These are phyloP conservation scores for Fusarium haematococcum DNA, from an alignment of 2,329 filamentous ascomycete genomes.

Conservation along the genomic window DNA sequence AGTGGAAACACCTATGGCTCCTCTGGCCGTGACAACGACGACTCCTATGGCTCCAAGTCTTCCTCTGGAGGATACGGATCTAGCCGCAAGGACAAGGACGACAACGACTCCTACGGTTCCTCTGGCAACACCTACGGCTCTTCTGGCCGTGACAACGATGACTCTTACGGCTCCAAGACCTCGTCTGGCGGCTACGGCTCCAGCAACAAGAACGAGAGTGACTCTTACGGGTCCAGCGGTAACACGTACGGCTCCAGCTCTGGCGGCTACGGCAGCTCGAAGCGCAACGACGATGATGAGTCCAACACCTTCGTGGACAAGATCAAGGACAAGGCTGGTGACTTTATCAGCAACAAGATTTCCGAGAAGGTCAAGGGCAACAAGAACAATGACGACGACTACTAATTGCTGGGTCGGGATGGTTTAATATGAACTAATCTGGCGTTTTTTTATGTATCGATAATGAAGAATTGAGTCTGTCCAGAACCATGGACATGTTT, in stretches of 20 bases:
- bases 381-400: constrained; percentile 40
- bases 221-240: constrained; percentile 15
- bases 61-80: background rate
- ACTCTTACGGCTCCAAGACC: background rate
- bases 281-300: constrained; percentile 29
- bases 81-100: background rate
- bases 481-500: background rate
- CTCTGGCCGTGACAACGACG: background rate
- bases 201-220: background rate
- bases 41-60: constrained; percentile 13
- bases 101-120: background rate
- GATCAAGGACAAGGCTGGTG: constrained; percentile 69
- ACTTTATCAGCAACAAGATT: constrained; percentile 59
- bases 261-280: constrained; percentile 4
- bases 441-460: background rate
- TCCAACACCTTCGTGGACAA: constrained; percentile 65
- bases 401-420: constrained; percentile 17
- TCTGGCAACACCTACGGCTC: background rate
- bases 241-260: constrained; percentile 33
- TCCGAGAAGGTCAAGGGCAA: constrained; percentile 48
- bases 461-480: background rate
- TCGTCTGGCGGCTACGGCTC: background rate
- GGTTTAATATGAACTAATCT: background rate
- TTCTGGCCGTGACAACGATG: background rate
- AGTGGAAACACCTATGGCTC: background rate